Conservation (phyloP, 2,329 filamentous ascomycete species). For the Aureobasidium sp. region DNA sequence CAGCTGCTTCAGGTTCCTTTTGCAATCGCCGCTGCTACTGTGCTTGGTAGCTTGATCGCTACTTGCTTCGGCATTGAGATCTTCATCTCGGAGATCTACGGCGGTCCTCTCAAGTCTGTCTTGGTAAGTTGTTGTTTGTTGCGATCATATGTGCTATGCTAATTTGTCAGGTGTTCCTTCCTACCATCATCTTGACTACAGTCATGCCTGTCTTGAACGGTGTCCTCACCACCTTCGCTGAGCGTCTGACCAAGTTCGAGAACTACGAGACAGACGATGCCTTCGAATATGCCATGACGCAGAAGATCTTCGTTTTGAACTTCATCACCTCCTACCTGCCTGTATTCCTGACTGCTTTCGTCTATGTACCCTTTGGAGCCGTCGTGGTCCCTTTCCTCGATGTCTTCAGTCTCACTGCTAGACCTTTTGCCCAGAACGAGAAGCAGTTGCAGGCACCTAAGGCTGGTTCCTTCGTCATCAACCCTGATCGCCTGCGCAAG, state of each 20-base stretch:
- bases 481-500: slow-evolving; percentile 72
- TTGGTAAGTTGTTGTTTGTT: slow-evolving; percentile 49
- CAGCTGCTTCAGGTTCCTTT: slow-evolving; percentile 82
- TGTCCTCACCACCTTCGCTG: slow-evolving; percentile 67
- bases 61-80: slow-evolving; percentile 88
- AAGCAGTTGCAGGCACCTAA: slow-evolving; percentile 53
- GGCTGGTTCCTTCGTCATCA: slow-evolving; percentile 63
- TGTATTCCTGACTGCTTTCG: slow-evolving; percentile 84
- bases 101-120: slow-evolving; percentile 76
- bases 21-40: slow-evolving; percentile 60
- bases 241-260: slow-evolving; percentile 69
- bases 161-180: slow-evolving; percentile 57
- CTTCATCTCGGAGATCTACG: slow-evolving; percentile 90
- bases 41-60: slow-evolving; percentile 74
- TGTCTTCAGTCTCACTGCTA: slow-evolving; percentile 66
- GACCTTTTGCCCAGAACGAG: slow-evolving; percentile 66
- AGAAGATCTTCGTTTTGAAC: slow-evolving; percentile 92
- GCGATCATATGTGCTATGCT: slow-evolving; percentile 33
- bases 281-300: slow-evolving; percentile 74
- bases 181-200: slow-evolving; percentile 77
- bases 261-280: slow-evolving; percentile 87
- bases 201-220: slow-evolving; percentile 70
- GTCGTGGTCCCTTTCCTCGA: slow-evolving; percentile 79
- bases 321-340: slow-evolving; percentile 94
- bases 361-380: slow-evolving; percentile 87